Percentiles rank a stretch among this genome's conserved stretches.
Evolutionary conservation across 1,284 basidiomycete genomes (phyloP).

Genomic region (Apiotrichum siamense): DNA sequence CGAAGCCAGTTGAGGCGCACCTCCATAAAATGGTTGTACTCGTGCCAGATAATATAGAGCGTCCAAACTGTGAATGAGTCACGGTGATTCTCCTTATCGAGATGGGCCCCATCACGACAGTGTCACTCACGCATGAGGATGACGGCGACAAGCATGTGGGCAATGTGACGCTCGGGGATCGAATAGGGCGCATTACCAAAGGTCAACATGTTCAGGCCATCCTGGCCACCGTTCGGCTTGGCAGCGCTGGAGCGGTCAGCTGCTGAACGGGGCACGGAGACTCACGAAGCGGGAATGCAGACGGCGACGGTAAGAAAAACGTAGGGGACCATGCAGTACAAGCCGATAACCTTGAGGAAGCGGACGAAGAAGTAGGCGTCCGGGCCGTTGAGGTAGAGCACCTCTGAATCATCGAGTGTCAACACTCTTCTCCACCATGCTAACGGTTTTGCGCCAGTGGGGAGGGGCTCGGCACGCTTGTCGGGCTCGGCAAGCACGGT

Average conservation of each 20-base stretch:
- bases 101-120: neutral
- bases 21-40: slow-evolving; percentile 74
- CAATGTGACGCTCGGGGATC: slow-evolving; percentile 59
- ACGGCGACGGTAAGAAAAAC: slow-evolving; percentile 54
- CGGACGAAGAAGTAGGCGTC: slow-evolving; percentile 93
- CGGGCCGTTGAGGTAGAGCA: slow-evolving; percentile 65
- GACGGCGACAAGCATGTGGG: slow-evolving; percentile 67
- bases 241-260: slow-evolving; percentile 1
- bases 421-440: slow-evolving; percentile 39
- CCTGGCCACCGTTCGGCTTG: slow-evolving; percentile 47
- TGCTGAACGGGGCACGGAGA: neutral
- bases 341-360: slow-evolving; percentile 51
- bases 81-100: too few species aligned
- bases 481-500: slow-evolving; percentile 34
- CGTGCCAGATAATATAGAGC: slow-evolving; percentile 68
- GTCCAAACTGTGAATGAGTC: slow-evolving; percentile 61
- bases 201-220: slow-evolving; percentile 67
- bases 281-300: slow-evolving; percentile 40
- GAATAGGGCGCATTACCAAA: slow-evolving; percentile 67
- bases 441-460: slow-evolving; percentile 22
- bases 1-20: slow-evolving; percentile 81
- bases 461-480: slow-evolving; percentile 25
- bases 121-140: slow-evolving; percentile 63
- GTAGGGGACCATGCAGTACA: slow-evolving; percentile 73
- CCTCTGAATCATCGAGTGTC: slow-evolving; percentile 29